Conservation (phyloP, 345 rosid species). For the Mercurialis annua region DNA sequence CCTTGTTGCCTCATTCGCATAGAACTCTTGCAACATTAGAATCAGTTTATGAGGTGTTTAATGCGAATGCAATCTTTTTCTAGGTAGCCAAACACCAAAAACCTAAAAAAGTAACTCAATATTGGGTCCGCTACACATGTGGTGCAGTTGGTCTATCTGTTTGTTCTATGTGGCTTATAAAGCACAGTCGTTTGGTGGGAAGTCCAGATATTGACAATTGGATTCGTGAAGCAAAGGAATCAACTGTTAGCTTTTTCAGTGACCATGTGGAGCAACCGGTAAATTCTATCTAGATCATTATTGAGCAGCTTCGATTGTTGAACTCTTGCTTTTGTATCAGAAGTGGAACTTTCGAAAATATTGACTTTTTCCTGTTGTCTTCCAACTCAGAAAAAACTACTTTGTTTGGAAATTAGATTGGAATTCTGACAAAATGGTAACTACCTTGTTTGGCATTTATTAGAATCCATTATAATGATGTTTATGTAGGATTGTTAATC, state of each 20-base stretch:
- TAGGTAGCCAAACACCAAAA: constrained; percentile 77
- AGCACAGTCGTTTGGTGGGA: constrained; percentile 87
- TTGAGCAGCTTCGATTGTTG: not conserved
- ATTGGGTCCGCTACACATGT: constrained; percentile 77
- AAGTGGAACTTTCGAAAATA: constrained; percentile 3
- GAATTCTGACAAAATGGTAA: no score
- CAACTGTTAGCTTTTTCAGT: constrained; percentile 59
- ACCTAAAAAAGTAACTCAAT: constrained; percentile 60
- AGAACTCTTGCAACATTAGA: not conserved
- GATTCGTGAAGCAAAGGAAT: constrained; percentile 75
- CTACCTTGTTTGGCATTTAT: no score
- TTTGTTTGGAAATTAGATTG: not conserved
- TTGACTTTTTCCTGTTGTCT: not conserved
- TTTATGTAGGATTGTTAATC: no score
- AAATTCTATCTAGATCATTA: constrained; percentile 20
- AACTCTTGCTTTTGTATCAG: constrained; percentile 8
- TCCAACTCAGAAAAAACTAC: not conserved
- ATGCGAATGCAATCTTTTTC: constrained; percentile 9
- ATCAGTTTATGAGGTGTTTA: constrained; percentile 8
- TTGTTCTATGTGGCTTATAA: constrained; percentile 77
- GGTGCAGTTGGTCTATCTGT: constrained; percentile 79
- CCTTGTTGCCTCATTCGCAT: not conserved
- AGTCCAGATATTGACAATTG: constrained; percentile 89
- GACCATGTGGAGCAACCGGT: constrained; percentile 98
- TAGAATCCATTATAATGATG: no score